A percentile compares a stretch with the other conserved stretches of the same genome.
Conservation (phyloP, 2,329 filamentous ascomycete species). For the Cladobotryum protrusum region DNA sequence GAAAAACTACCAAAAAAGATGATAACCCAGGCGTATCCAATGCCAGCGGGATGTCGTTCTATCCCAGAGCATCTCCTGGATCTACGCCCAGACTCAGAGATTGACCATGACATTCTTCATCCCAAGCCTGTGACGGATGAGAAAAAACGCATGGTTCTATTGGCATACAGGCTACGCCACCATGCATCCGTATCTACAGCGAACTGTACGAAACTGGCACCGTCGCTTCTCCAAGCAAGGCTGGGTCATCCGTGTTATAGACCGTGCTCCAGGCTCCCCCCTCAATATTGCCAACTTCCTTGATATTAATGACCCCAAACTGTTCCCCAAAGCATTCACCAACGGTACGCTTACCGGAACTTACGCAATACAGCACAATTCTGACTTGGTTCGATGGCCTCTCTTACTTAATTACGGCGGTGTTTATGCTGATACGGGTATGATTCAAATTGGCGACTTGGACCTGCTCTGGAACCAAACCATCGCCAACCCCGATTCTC, state of each 20-base stretch:
- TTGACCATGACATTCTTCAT: conserved; percentile 37
- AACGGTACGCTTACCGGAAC: conserved; percentile 42
- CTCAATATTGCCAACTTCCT: conserved; percentile 45
- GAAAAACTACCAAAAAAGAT: not conserved
- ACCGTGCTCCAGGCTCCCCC: conserved; percentile 37
- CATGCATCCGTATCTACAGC: conserved; percentile 46
- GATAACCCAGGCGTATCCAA: conserved; percentile 6
- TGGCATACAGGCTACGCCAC: conserved; percentile 45
- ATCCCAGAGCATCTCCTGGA: conserved; percentile 37
- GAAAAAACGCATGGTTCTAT: conserved; percentile 55
- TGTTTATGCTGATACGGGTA: conserved; percentile 51
- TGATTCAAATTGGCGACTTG: conserved; percentile 52
- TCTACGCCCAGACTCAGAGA: conserved; percentile 37
- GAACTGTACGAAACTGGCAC: conserved; percentile 49
- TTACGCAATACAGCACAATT: conserved; percentile 48
- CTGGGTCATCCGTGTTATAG: conserved; percentile 48
- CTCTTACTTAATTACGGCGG: conserved; percentile 52
- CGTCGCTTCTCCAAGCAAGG: conserved; percentile 44
- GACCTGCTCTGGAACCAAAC: conserved; percentile 47
- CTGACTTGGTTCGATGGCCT: conserved; percentile 52
- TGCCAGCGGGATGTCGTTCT: conserved; percentile 30
- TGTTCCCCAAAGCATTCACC: conserved; percentile 44
- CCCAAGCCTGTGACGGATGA: conserved; percentile 32
- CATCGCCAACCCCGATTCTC: conserved; percentile 39
- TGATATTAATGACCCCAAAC: conserved; percentile 34